Percentiles rank a stretch among this genome's conserved stretches.
Evolutionary conservation across 1,284 basidiomycete genomes (phyloP).

Genomic region (Apiotrichum sp.): DNA sequence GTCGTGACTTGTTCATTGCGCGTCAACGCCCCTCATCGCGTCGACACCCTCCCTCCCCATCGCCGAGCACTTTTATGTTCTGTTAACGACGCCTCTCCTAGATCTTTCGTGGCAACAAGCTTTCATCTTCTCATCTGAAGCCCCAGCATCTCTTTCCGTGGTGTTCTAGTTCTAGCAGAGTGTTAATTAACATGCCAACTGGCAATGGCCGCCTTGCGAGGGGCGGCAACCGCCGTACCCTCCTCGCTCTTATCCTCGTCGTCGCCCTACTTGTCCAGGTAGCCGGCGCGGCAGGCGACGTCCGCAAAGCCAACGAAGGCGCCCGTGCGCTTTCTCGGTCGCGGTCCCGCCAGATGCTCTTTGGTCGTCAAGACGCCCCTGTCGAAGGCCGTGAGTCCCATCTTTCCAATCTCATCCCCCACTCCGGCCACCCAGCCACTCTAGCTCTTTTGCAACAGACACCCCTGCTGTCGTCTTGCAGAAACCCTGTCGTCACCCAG

Average conservation of each 20-base stretch:
- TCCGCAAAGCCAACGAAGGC: background rate
- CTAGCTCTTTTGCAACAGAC: no score
- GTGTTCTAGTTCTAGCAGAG: no score
- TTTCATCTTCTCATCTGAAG: no score
- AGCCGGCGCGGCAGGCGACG: background rate
- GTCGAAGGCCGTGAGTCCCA: background rate
- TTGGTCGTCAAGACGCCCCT: background rate
- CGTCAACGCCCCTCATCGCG: no score
- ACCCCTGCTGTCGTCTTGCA: no score
- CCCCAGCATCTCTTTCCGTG: no score
- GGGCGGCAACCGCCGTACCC: conserved; percentile 12
- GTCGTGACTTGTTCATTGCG: no score
- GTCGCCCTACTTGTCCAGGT: conserved; percentile 9
- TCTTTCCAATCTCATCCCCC: no score
- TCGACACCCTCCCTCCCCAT: background rate
- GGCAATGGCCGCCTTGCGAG: conserved; percentile 11
- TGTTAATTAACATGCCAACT: background rate
- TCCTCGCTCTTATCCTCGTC: conserved; percentile 12
- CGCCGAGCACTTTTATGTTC: background rate
- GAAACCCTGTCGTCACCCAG: no score
- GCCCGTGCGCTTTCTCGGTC: background rate
- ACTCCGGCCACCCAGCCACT: no score
- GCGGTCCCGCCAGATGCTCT: background rate
- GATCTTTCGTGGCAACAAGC: no score
- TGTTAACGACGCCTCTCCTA: background rate